Evolutionary conservation across 768 basidiomycete species (phyloP), one percentile per base, ranked within the genome.

Genomic region (Boletus rubropictus): DNA sequence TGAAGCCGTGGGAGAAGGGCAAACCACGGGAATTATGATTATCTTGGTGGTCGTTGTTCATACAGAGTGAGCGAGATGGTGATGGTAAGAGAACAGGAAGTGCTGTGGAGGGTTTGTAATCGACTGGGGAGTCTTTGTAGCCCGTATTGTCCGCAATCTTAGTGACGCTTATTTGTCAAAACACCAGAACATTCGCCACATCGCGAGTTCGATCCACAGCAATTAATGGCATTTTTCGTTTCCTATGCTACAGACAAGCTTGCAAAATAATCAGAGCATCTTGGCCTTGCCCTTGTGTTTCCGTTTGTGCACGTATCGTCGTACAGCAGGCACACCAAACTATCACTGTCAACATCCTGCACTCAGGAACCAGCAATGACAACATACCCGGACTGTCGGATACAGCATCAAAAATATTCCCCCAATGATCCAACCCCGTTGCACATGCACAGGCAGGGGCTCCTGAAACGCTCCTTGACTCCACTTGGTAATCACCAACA

Each of bases 401-500:
- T 91, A 91, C 43, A 85, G 59, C 15, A 84, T 69, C 50, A 91
- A 68, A 38, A 85, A 59, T n/a, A 60, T 59, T 18, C 68, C 75
- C 22, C 80, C 85, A 11, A 80, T 55, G n/a, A 67, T 61, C 84
- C 86, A 88, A 10, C 81, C 81, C 73, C 75, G 75, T 66, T 76
- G 79, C 50, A 91, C 84, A 44, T 58, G 51, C 42, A 55, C 53
- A 12, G 89, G 89, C 12, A 88, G 63, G 20, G 86, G 81, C 54
- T 71, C 77, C 15, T 71, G 64, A 59, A 82, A 91, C 62, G 80
- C 77, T 10, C 83, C 86, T 56, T 79, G 70, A 54, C 85, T 81
- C 89, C 88, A 92, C 71, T 92, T 92, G 55, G 73, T 67, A 44
- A 92, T 89, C 35, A 82, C 84, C 42, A 92, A 72, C 29, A 89